phyloP scores from a whole-genome alignment of 208 protist genomes.

The Trypanosoma conorhini region DNA sequence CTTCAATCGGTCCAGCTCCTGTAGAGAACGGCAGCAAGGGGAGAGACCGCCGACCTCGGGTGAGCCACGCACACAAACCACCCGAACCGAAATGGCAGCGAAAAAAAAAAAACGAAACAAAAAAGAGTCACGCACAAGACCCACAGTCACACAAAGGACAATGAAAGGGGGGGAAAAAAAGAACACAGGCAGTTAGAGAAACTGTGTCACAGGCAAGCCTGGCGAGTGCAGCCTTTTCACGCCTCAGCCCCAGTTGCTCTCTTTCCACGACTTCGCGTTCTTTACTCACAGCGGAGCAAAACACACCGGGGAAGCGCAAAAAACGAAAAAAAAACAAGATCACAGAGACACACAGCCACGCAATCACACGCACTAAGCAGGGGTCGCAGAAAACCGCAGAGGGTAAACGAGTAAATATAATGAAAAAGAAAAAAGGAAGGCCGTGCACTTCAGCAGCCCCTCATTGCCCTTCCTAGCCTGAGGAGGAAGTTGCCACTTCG shows the following conservation, averaged over 20 bases:
- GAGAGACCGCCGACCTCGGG: background rate
- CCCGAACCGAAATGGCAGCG: background rate
- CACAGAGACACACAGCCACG: too few species aligned
- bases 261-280: background rate
- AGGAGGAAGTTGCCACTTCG: background rate
- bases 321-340: background rate
- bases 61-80: background rate
- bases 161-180: background rate
- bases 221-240: background rate
- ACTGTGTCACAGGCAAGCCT: background rate
- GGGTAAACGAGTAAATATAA: too few species aligned
- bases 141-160: background rate
- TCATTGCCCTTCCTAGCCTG: background rate
- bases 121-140: background rate
- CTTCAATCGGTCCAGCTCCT: background rate
- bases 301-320: background rate
- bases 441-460: too few species aligned
- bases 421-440: too few species aligned
- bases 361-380: too few species aligned
- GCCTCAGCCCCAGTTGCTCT: background rate
- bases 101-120: conserved; percentile 13
- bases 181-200: background rate
- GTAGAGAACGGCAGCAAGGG: background rate
- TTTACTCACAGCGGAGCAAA: background rate
- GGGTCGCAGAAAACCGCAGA: too few species aligned